These are phyloP conservation scores for Trichoderma koningiopsis DNA, from an alignment of 2,329 filamentous ascomycete genomes.

Conservation along the genomic window DNA sequence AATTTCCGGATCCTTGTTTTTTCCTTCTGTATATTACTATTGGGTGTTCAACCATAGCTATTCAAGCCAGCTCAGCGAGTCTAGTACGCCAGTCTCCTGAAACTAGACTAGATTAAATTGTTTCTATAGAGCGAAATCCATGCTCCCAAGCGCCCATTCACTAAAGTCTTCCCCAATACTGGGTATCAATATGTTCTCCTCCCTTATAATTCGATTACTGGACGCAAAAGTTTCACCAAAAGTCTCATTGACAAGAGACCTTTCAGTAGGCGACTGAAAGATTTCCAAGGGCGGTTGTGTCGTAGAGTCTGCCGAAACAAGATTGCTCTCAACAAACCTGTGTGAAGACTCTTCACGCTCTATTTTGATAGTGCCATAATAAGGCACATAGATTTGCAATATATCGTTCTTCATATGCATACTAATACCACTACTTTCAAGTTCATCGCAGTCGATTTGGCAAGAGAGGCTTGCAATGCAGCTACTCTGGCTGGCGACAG, in stretches of 20 bases:
- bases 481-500: neutral
- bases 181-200: neutral
- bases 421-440: neutral
- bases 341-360: neutral
- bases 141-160: neutral
- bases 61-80: neutral
- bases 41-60: neutral
- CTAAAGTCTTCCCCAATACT: neutral
- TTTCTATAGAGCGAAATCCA: neutral
- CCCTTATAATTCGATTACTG: neutral
- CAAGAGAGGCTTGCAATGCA: neutral
- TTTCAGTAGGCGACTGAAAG: neutral
- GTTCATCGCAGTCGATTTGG: neutral
- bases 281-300: neutral
- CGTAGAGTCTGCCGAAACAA: neutral
- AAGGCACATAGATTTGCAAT: neutral
- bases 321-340: neutral
- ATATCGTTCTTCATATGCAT: neutral
- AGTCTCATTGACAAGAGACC: neutral
- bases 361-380: neutral
- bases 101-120: neutral
- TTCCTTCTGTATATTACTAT: too few relatives aligned
- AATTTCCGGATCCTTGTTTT: too few relatives aligned
- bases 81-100: neutral
- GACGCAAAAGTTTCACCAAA: neutral